Evolutionary conservation across 2,329 filamentous ascomycete genomes (phyloP).

Genomic region (Cladobotryum mycophilum): DNA sequence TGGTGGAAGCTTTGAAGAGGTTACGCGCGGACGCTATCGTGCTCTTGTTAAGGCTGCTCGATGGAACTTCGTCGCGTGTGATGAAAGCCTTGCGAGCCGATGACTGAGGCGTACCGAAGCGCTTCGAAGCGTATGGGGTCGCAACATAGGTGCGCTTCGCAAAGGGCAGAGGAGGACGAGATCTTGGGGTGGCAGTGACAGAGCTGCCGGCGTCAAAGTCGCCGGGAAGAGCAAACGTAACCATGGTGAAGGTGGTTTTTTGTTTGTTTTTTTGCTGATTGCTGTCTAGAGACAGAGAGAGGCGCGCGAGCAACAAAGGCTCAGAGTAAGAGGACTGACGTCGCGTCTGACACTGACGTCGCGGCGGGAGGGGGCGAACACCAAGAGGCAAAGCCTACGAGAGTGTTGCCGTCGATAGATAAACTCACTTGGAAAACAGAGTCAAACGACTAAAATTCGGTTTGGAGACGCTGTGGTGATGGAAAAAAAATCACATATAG

Average conservation of each 20-base stretch:
- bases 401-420: background rate
- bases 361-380: conserved; percentile 6
- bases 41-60: conserved; percentile 31
- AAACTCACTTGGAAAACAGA: background rate
- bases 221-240: conserved; percentile 34
- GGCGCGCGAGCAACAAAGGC: background rate
- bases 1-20: conserved; percentile 36
- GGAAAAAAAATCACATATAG: conserved; percentile 3
- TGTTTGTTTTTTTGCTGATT: background rate
- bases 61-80: conserved; percentile 29
- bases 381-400: background rate
- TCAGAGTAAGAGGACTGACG: background rate
- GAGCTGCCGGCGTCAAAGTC: conserved; percentile 27
- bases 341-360: background rate
- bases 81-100: conserved; percentile 30
- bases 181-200: conserved; percentile 30
- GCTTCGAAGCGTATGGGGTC: conserved; percentile 31
- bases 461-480: conserved; percentile 6
- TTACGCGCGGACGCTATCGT: conserved; percentile 33
- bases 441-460: background rate
- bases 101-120: conserved; percentile 33
- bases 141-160: conserved; percentile 36
- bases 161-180: conserved; percentile 37
- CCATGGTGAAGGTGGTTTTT: conserved; percentile 21
- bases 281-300: background rate